Conservation (phyloP, 2,329 filamentous ascomycete species). For the Penicillium freii region DNA sequence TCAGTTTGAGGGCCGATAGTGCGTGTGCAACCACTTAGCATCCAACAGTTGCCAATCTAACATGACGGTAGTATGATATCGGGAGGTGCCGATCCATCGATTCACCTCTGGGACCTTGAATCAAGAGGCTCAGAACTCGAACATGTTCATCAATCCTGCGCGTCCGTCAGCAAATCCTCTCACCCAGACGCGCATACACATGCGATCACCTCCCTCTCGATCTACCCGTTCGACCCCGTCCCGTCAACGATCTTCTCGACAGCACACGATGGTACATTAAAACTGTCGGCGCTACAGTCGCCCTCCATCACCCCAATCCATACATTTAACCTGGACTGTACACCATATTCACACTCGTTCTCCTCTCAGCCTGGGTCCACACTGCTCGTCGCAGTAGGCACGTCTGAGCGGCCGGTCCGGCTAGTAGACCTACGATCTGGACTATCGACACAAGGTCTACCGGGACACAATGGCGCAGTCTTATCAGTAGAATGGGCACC, state of each 20-base stretch:
- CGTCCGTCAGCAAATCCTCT: constrained; percentile 41
- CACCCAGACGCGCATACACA: constrained; percentile 44
- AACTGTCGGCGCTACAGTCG: constrained; percentile 43
- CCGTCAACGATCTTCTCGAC: constrained; percentile 49
- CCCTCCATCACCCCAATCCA: constrained; percentile 44
- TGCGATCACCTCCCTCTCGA: constrained; percentile 48
- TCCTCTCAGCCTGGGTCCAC: constrained; percentile 64
- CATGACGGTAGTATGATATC: constrained; percentile 64
- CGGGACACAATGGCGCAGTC: constrained; percentile 65
- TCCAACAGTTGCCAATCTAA: constrained; percentile 4
- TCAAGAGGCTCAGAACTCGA: constrained; percentile 50
- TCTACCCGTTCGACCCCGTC: constrained; percentile 49
- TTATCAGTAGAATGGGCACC: constrained; percentile 79
- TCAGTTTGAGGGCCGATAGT: constrained; percentile 75
- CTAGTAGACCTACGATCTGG: constrained; percentile 85
- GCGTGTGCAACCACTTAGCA: constrained; percentile 18
- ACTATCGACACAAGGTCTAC: constrained; percentile 67
- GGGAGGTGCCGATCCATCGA: constrained; percentile 78
- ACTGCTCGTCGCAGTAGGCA: constrained; percentile 83
- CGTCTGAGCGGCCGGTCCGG: constrained; percentile 78
- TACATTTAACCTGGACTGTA: constrained; percentile 48
- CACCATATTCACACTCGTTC: constrained; percentile 64
- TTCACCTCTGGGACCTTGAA: constrained; percentile 86
- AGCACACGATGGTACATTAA: constrained; percentile 47
- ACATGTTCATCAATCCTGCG: constrained; percentile 55